These are phyloP conservation scores for Cyathus striatus DNA, from an alignment of 768 basidiomycete genomes.

Conservation along the genomic window DNA sequence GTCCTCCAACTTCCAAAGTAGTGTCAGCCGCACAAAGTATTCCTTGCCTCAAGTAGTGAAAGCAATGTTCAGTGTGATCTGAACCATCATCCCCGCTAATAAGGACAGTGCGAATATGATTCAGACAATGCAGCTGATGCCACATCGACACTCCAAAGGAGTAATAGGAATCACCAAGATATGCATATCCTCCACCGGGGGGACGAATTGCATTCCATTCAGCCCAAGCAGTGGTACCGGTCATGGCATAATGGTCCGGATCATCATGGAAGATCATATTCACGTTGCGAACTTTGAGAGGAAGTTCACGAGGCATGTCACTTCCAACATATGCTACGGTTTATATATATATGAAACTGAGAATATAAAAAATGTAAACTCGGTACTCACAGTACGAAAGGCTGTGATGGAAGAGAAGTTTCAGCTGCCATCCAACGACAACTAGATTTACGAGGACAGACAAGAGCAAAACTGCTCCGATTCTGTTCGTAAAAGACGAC, in stretches of 20 bases:
- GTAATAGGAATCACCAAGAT: conserved; percentile 24
- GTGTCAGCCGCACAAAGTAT: conserved; percentile 32
- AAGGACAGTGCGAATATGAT: conserved; percentile 25
- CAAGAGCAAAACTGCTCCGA: background rate
- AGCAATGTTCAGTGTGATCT: conserved; percentile 28
- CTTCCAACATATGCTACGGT: conserved; percentile 6
- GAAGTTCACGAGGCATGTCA: conserved; percentile 10
- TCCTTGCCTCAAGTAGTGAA: conserved; percentile 32
- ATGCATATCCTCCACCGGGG: conserved; percentile 25
- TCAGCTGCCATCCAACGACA: background rate
- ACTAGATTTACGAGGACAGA: background rate
- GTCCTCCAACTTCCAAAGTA: conserved; percentile 27
- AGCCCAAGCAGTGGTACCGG: background rate
- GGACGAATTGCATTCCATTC: conserved; percentile 9
- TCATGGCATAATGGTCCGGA: conserved; percentile 6
- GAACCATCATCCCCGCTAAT: conserved; percentile 9
- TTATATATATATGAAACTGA: background rate
- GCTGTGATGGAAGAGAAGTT: background rate
- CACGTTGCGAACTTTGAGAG: conserved; percentile 6
- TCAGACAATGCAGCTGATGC: conserved; percentile 33
- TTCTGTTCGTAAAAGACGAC: too few species aligned
- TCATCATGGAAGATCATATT: conserved; percentile 10
- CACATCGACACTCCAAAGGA: conserved; percentile 29
- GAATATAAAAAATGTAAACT: background rate
- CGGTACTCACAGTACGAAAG: background rate